A percentile compares a stretch with the other conserved stretches of the same genome.
phyloP scores from a whole-genome alignment of 2,329 filamentous ascomycete species.

The Cordyceps javanica region DNA sequence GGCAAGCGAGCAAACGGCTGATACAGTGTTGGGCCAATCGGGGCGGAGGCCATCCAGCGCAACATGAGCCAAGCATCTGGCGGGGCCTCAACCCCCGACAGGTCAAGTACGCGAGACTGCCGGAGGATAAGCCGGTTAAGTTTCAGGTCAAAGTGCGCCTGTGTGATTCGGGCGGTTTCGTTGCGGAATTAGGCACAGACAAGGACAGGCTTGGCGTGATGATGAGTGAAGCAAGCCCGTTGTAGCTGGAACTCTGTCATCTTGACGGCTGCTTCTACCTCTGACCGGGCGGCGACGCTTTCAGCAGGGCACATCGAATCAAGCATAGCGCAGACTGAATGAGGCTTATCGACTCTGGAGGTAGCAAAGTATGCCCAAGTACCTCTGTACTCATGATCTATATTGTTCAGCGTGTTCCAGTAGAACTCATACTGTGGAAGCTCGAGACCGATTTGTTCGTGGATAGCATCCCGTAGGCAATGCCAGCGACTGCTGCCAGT shows the following conservation, averaged over 20 bases:
- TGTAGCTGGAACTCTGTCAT: not conserved
- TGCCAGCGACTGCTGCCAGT: too few relatives aligned
- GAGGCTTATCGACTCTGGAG: not conserved
- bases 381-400: not conserved
- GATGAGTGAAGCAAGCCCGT: not conserved
- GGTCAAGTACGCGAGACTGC: not conserved
- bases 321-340: not conserved
- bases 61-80: not conserved
- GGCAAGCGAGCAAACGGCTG: not conserved
- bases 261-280: not conserved
- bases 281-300: not conserved
- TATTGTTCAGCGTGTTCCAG: too few relatives aligned
- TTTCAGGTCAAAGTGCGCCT: not conserved
- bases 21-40: not conserved
- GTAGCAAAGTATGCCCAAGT: not conserved
- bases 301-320: not conserved
- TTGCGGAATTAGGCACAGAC: not conserved
- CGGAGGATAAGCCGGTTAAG: not conserved
- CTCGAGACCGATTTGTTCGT: not conserved
- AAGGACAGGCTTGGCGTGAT: not conserved
- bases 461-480: not conserved
- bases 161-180: not conserved
- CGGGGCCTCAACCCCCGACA: not conserved
- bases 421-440: not conserved
- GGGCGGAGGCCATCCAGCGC: not conserved